phyloP scores from a whole-genome alignment of 2,329 filamentous ascomycete genomes.

The Ophiocordyceps australis region DNA sequence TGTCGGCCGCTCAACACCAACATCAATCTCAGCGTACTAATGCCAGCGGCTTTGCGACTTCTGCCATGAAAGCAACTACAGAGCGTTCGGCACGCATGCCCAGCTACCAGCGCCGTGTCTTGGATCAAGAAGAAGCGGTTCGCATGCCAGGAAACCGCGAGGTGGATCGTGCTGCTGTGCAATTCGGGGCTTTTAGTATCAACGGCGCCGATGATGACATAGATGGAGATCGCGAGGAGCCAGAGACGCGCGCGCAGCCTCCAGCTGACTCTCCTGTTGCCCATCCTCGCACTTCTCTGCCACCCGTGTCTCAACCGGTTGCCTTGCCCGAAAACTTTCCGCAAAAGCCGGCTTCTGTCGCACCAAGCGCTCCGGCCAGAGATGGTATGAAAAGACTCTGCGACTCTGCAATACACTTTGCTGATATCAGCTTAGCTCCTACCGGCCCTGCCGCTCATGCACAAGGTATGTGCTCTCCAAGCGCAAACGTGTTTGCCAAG shows the following conservation, averaged over 20 bases:
- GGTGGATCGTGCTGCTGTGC: conserved; percentile 79
- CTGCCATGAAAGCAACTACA: conserved; percentile 60
- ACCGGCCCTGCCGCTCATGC: conserved; percentile 8
- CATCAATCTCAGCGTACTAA: conserved; percentile 33
- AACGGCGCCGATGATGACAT: conserved; percentile 74
- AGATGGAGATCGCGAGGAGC: conserved; percentile 86
- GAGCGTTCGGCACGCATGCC: conserved; percentile 47
- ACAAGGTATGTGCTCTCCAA: conserved; percentile 7
- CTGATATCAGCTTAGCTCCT: conserved; percentile 4
- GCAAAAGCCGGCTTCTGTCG: conserved; percentile 32
- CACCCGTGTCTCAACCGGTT: conserved; percentile 45
- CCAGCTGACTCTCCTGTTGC: conserved; percentile 83
- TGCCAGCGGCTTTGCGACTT: conserved; percentile 56
- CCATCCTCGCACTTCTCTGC: conserved; percentile 70
- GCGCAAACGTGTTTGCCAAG: too few species aligned
- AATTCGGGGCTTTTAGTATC: conserved; percentile 90
- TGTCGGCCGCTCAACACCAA: conserved; percentile 44
- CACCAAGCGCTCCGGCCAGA: conserved; percentile 17
- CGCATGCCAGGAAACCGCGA: conserved; percentile 97
- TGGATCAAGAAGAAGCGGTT: conserved; percentile 93
- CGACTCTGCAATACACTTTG: conserved; percentile 2
- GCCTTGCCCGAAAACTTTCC: conserved; percentile 36
- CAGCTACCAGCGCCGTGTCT: conserved; percentile 68
- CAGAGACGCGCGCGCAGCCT: conserved; percentile 84
- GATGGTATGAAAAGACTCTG: conserved; percentile 10